A percentile compares a stretch with the other conserved stretches of the same genome.
Evolutionary conservation across 2,329 filamentous ascomycete genomes (phyloP).

Genomic region (Lasiodiplodia gonubiensis): DNA sequence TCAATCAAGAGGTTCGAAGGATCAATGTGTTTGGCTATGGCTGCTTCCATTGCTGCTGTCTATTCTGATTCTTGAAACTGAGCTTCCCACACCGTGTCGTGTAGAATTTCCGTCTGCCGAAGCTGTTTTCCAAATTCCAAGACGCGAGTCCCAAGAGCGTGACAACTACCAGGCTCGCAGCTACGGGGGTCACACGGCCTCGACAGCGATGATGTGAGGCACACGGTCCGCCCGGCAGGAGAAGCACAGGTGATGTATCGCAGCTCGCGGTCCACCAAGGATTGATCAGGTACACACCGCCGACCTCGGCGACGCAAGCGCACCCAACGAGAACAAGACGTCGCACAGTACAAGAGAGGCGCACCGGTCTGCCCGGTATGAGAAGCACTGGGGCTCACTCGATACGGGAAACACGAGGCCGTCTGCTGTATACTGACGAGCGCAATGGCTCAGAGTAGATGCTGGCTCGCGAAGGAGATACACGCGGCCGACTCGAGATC

Average conservation of each 20-base stretch:
- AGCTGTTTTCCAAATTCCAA: neutral
- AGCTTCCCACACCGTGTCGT: too few species aligned
- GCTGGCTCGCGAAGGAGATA: neutral
- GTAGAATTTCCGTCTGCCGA: neutral
- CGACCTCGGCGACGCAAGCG: neutral
- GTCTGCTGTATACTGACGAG: constrained; percentile 9
- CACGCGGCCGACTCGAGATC: neutral
- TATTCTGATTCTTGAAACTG: too few species aligned
- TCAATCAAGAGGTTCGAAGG: neutral
- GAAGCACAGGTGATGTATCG: neutral
- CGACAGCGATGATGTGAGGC: constrained; percentile 1
- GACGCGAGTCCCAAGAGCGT: too few species aligned
- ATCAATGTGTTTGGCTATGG: neutral
- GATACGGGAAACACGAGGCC: neutral
- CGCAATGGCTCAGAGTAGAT: neutral
- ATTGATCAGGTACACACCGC: neutral
- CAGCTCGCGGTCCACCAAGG: neutral
- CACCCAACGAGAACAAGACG: neutral
- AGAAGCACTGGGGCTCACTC: neutral
- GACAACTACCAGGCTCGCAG: neutral
- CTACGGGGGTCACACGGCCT: neutral
- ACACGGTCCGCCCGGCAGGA: neutral
- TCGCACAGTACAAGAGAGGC: neutral
- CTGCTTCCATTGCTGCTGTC: neutral
- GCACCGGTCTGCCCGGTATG: neutral